phyloP scores from a whole-genome alignment of 2,329 filamentous ascomycete species.

The Scleromitrula shiraiana region DNA sequence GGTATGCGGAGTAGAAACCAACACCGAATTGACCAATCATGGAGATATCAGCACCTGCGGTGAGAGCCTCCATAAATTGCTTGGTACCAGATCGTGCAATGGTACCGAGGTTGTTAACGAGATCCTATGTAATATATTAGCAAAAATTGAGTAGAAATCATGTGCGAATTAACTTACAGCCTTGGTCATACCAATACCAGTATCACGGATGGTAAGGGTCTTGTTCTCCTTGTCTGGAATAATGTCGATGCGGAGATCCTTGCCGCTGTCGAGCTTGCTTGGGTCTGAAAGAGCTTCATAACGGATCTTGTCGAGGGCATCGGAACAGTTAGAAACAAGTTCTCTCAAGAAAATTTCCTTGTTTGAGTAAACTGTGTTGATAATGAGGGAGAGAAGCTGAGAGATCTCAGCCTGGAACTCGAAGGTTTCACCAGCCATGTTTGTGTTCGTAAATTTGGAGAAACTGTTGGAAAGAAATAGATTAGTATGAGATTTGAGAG shows the following conservation, averaged over 20 bases:
- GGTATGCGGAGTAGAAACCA: conserved; percentile 99
- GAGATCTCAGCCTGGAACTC: conserved; percentile 99
- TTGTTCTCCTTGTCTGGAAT: conserved; percentile 96
- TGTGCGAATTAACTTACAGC: conserved; percentile 59
- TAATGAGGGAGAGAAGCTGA: conserved; percentile 98
- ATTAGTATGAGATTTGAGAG: not conserved
- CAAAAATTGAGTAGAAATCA: conserved; percentile 5
- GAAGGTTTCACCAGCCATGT: conserved; percentile 87
- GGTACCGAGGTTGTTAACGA: conserved; percentile 99
- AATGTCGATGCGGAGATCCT: conserved; percentile 98
- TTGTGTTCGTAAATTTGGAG: conserved; percentile 35
- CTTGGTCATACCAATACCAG: conserved; percentile 99
- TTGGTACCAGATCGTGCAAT: conserved; percentile 99
- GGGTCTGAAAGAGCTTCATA: conserved; percentile 97
- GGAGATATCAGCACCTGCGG: conserved; percentile 96
- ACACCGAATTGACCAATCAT: conserved; percentile 99
- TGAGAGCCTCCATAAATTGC: conserved; percentile 99
- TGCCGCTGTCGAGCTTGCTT: conserved; percentile 92
- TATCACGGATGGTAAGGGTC: conserved; percentile 95
- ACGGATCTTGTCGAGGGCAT: conserved; percentile 99
- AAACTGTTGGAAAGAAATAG: not conserved
- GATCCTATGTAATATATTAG: conserved; percentile 58
- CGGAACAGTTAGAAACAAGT: conserved; percentile 95
- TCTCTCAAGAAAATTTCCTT: conserved; percentile 99
- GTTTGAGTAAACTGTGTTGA: conserved; percentile 99